Base-by-base conservation (phyloP, 2,329 filamentous ascomycete genomes). In the Fusarium oxysporum region DNA sequence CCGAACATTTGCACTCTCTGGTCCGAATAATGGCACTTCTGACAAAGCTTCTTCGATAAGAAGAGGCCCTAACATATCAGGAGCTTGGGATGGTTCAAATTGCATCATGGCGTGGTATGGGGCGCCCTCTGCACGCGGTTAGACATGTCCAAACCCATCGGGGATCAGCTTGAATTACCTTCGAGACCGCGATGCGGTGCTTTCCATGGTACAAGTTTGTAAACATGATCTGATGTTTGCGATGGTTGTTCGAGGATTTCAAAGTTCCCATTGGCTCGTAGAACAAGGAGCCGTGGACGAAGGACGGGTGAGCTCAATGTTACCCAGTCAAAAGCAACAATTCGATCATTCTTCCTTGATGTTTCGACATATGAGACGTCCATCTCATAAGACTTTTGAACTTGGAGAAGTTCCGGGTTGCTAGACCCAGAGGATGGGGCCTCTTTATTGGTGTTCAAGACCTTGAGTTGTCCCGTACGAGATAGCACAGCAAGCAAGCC, bases 281-380 rank as follows among this genome's bases (percentile, higher is more conserved):
- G 79, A 4, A 89, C 89, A 30, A 92, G 79, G 43, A 90, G 81
- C n/a, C 90, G 85, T 35, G 89, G 89, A 30, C 86, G 86, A 54
- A 91, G 77, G 19, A 85, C 85, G 7, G 88, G 83, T 7, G 87
- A 89, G 16, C 86, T 84, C 51, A 91, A 82, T 7, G 88, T 91
- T 14, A 92, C 82, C 90, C 90, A 92, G 77, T 92, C 90, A 78
- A 92, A 92, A 0, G 90, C 92, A 12, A 92, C 89, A 37, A 92
- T 91, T 25, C 88, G 86, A 62, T 91, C 88, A 73, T 87, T 85
- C 78, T 87, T 87, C 71, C 86, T 83, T 37, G 83, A 82, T 37
- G 83, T 81, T 56, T 88, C 87, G 32, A 84, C 82, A 72, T 87
- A 91, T 23, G 86, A 85, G 54, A 89, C 86, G 72, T 92, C 89